Evolutionary conservation across 306 rosid species (phyloP), one percentile per base, ranked within the genome.

Genomic region (Cajanus cajan): DNA sequence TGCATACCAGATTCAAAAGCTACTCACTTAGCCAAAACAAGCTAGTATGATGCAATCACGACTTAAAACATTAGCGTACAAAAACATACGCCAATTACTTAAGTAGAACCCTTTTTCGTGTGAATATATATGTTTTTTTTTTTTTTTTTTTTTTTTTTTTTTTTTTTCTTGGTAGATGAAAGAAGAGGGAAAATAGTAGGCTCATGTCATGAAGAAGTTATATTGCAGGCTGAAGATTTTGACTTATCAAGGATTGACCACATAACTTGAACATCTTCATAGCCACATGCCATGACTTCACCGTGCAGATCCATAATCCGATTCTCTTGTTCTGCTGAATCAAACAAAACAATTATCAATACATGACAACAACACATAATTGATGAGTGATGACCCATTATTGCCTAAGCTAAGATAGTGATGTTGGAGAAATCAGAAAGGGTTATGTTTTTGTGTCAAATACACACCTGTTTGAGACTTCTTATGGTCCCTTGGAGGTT

Each of bases 191-290:
- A 55, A n/a, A 19, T 8, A 44, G 4, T n/a, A 34, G 14, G 21
- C 22, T 24, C 13, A 8, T 51, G 77, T 40, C 74, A 83, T 82
- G 80, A 90, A 76, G 97, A 90, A 73, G 92, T 63, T 62, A 94
- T 51, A 50, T 85, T 87, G 84, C 88, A 92, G 77, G 88, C n/a
- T 12, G 81, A 67, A 41, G 94, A 77, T 70, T 90, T 94, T 64
- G 98, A 90, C 89, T 94, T 94, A 83, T 94, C 98, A 69, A 94
- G 91, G 16, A 94, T 94, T 7, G 93, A 90, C 98, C 98, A 94
- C 98, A 94, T 94, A 50, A 94, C 98, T 62, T 92, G 97, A 78
- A 94, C 97, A 79, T 94, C 98, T 86, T 92, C 97, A 61, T 94
- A 92, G 21, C 88, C 92, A 34, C 98, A 94, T 1, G 98, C 97